A percentile compares a stretch with the other conserved stretches of the same genome.
These are phyloP conservation scores for Trametes versicolor DNA, from an alignment of 1,284 basidiomycete species.

Conservation along the genomic window DNA sequence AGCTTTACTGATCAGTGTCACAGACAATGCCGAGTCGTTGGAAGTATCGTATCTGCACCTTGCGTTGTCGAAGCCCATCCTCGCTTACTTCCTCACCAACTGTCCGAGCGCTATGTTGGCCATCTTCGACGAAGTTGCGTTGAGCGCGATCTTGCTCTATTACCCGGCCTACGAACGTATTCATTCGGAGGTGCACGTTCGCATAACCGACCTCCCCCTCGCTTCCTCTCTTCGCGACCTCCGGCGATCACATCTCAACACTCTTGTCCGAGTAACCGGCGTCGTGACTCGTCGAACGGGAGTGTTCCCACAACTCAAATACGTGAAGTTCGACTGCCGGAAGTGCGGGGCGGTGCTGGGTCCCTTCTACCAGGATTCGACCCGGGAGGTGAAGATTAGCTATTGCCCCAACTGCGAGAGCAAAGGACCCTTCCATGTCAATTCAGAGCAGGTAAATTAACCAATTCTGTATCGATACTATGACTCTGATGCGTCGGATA, in stretches of 20 bases:
- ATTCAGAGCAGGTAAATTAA: constrained; percentile 85
- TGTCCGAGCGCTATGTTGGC: constrained; percentile 92
- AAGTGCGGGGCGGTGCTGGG: constrained; percentile 94
- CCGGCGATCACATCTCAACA: constrained; percentile 92
- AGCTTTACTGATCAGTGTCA: constrained; percentile 13
- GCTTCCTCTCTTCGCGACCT: constrained; percentile 93
- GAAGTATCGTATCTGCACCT: constrained; percentile 97
- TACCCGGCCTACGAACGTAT: constrained; percentile 98
- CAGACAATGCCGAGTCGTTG: constrained; percentile 96
- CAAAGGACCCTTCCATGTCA: constrained; percentile 95
- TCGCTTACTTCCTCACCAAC: constrained; percentile 98
- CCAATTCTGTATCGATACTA: constrained; percentile 22
- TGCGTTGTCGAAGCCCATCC: constrained; percentile 89
- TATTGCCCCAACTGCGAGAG: constrained; percentile 95
- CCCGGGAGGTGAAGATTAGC: constrained; percentile 93
- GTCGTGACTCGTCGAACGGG: constrained; percentile 98
- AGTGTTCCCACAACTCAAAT: constrained; percentile 98
- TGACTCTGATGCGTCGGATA: constrained; percentile 46
- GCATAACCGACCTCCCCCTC: constrained; percentile 94
- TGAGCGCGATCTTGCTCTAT: constrained; percentile 94
- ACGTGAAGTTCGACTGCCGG: constrained; percentile 98
- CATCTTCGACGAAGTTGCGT: constrained; percentile 96
- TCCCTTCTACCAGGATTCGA: constrained; percentile 98
- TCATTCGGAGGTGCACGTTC: constrained; percentile 97
- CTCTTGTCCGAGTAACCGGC: constrained; percentile 93